These are phyloP conservation scores for Butyriboletus appendiculatus DNA, from an alignment of 1,284 basidiomycete species.

Conservation along the genomic window DNA sequence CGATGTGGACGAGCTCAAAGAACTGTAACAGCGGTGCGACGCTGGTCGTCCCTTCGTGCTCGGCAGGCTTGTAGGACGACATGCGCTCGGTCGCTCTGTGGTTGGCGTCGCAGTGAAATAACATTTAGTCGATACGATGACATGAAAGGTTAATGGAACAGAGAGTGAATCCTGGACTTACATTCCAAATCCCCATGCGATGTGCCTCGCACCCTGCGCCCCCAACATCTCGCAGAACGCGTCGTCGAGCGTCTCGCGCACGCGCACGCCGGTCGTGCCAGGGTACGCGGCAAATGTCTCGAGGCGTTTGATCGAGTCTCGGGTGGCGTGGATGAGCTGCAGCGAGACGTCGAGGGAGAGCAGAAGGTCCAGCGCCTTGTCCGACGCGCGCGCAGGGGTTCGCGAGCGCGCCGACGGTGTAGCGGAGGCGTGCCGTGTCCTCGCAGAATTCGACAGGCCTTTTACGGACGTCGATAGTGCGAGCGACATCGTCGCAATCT, in stretches of 20 bases:
- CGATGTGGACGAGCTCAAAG: conserved; percentile 96
- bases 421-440: not conserved
- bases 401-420: conserved; percentile 1
- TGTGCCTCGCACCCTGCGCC: conserved; percentile 77
- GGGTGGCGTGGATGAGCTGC: conserved; percentile 89
- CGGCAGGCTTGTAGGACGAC: conserved; percentile 83
- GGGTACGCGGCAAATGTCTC: conserved; percentile 90
- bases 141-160: not conserved
- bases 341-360: conserved; percentile 91
- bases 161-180: conserved; percentile 39
- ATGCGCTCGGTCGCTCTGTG: conserved; percentile 81
- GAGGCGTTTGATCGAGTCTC: conserved; percentile 88
- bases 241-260: conserved; percentile 90
- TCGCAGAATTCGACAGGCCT: not conserved
- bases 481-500: not conserved
- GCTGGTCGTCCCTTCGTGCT: conserved; percentile 74
- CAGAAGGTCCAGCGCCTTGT: conserved; percentile 78
- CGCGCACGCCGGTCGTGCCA: conserved; percentile 77
- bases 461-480: conserved; percentile 2
- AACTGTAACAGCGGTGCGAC: conserved; percentile 95
- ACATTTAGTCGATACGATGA: not conserved
- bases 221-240: conserved; percentile 85
- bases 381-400: too few species aligned
- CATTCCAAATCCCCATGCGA: conserved; percentile 83
- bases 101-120: not conserved